phyloP scores from a whole-genome alignment of 2,329 filamentous ascomycete species.

The Cryphonectria radicalis region DNA sequence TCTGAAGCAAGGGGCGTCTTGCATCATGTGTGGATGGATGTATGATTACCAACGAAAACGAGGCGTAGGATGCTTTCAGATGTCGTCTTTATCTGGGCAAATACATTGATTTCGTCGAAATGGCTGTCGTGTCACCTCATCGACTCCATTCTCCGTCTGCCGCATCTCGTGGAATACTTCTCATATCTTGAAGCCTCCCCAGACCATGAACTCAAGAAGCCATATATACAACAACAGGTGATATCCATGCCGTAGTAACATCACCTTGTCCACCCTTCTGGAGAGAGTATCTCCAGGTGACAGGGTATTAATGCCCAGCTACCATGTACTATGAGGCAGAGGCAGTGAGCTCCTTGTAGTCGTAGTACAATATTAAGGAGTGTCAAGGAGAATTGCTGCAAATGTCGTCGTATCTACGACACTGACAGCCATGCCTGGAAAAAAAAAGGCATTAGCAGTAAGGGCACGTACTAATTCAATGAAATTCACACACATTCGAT shows the following conservation, averaged over 20 bases:
- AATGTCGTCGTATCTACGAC: background rate
- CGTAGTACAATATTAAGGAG: background rate
- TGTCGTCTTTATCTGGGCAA: background rate
- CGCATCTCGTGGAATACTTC: background rate
- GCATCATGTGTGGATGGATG: slow-evolving; percentile 10
- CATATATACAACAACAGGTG: background rate
- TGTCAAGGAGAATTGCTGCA: background rate
- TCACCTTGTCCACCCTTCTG: background rate
- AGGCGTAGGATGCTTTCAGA: slow-evolving; percentile 6
- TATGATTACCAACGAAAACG: slow-evolving; percentile 1
- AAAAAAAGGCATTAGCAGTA: background rate
- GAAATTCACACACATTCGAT: background rate
- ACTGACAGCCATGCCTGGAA: background rate
- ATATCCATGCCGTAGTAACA: background rate
- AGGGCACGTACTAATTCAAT: no score
- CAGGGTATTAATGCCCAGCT: no score
- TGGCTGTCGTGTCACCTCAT: background rate
- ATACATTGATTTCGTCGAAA: background rate
- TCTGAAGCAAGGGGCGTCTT: background rate
- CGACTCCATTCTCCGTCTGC: background rate
- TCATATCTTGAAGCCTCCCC: background rate
- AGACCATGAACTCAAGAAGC: background rate
- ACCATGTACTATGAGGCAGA: no score
- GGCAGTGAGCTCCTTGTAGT: background rate
- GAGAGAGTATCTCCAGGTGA: background rate